Conservation (phyloP, 116 monocot species). For the Papilionanthe hybrid region DNA sequence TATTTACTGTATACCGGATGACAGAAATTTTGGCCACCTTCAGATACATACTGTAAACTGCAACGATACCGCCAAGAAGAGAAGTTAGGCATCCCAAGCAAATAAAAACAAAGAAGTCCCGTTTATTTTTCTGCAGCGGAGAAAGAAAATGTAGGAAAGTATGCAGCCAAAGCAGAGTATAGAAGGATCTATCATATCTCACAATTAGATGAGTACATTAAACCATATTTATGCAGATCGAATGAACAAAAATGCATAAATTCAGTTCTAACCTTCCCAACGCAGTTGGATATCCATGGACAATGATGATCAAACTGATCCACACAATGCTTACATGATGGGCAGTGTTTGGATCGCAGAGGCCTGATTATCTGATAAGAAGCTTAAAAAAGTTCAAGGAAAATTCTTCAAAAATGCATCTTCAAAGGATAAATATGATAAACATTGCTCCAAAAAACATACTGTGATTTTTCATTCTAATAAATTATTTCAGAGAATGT, state of each 20-base stretch:
- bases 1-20: slow-evolving; percentile 1
- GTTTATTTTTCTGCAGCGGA: slow-evolving; percentile 66
- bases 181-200: neutral
- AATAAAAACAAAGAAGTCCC: slow-evolving; percentile 81
- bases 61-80: slow-evolving; percentile 48
- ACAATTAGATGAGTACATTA: neutral
- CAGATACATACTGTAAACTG: slow-evolving; percentile 51
- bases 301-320: slow-evolving; percentile 97
- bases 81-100: slow-evolving; percentile 60
- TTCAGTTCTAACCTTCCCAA: slow-evolving; percentile 69
- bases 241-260: neutral
- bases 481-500: neutral
- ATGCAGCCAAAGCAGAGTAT: neutral
- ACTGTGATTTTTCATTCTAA: neutral
- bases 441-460: neutral
- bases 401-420: slow-evolving; percentile 5
- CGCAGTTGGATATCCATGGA: slow-evolving; percentile 95
- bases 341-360: slow-evolving; percentile 86
- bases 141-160: slow-evolving; percentile 2
- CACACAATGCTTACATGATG: slow-evolving; percentile 79
- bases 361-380: slow-evolving; percentile 66
- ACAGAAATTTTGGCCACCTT: neutral
- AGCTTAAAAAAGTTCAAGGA: slow-evolving; percentile 11
- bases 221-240: no score
- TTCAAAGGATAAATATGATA: slow-evolving; percentile 6